These are phyloP conservation scores for Barnettozyma populi DNA, from an alignment of 805 yeast species.

Conservation along the genomic window DNA sequence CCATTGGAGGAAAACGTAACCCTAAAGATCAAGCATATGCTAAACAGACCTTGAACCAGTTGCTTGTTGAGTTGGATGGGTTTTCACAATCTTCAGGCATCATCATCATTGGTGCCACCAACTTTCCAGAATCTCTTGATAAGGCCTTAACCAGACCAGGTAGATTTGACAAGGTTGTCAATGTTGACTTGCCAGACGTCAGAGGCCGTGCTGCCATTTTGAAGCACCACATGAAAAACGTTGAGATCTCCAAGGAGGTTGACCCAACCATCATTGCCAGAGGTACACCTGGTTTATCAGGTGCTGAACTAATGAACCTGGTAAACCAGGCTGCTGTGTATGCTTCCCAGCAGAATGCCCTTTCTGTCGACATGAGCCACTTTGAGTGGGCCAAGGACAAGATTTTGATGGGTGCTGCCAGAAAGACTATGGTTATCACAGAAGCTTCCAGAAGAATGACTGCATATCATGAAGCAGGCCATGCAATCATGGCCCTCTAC, in stretches of 20 bases:
- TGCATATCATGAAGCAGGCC: constrained; percentile 99
- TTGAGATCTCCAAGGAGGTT: constrained; percentile 78
- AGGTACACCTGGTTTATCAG: constrained; percentile 97
- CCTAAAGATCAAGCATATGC: constrained; percentile 98
- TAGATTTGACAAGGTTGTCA: constrained; percentile 91
- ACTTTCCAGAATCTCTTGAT: constrained; percentile 95
- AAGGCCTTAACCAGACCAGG: constrained; percentile 98
- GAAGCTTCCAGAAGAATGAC: constrained; percentile 92
- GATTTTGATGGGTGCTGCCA: constrained; percentile 96
- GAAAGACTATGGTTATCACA: constrained; percentile 95
- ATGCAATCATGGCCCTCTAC: constrained; percentile 95
- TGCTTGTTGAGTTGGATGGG: constrained; percentile 94
- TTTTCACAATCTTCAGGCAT: constrained; percentile 89
- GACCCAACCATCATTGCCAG: constrained; percentile 89
- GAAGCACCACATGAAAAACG: constrained; percentile 85
- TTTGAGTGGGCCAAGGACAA: constrained; percentile 99
- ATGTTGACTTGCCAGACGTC: constrained; percentile 95
- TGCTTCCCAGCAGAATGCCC: constrained; percentile 90
- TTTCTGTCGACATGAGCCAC: constrained; percentile 84
- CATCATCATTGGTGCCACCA: constrained; percentile 95
- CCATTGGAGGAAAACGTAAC: constrained; percentile 96
- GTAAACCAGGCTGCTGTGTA: constrained; percentile 98
- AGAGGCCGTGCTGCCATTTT: constrained; percentile 94
- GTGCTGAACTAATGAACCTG: constrained; percentile 92
- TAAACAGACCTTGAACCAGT: constrained; percentile 93